Evolutionary conservation across 1,284 basidiomycete species (phyloP), one percentile per base, ranked within the genome.

Genomic region (Heliocybe sulcata): DNA sequence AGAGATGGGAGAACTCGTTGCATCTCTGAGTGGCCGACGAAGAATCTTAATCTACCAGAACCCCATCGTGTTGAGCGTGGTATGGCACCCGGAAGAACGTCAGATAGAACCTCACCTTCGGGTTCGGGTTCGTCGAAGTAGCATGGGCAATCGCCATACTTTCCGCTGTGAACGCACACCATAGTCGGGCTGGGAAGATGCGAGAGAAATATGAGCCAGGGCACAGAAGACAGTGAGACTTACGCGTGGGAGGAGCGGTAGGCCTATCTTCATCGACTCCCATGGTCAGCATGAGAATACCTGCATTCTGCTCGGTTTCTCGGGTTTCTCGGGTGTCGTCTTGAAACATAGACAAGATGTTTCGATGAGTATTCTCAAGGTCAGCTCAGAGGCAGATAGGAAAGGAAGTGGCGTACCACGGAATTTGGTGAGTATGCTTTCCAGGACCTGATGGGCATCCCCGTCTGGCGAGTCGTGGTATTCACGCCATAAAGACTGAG

Each of bases 121-220:
- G 79, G 63, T 75, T 79, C 26, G 73, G 70, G 45, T 73, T 68
- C 47, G 64, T 61, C 42, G 79, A 75, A 22, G 82, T 81, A 8
- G 78, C 77, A 60, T 85, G 87, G 33, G 77, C 87, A 52, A 90
- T 72, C 0, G 87, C 85, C 87, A 91, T 90, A 65, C 84, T 87
- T 27, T 80, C 72, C n/a, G 88, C 84, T 10, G 88, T 90, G 69
- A 91, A 91, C 35, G 82, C 86, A 64, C 88, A 90, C 85, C 86
- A 90, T 33, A 90, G 66, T 35, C 85, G 80, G 25, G 77, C 87
- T 85, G 55, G 22, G 29, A 31, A 31, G 12, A 6, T 31, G 4
- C 52, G 50, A 42, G 50, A 60, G 31, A 55, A 58, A 42, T 52
- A 52, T 57, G 52, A 49, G 42, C 38, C 22, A 54, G 42, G 52